Conservation (phyloP, 129 eudicot species). For the Chrysanthemum makinoi region DNA sequence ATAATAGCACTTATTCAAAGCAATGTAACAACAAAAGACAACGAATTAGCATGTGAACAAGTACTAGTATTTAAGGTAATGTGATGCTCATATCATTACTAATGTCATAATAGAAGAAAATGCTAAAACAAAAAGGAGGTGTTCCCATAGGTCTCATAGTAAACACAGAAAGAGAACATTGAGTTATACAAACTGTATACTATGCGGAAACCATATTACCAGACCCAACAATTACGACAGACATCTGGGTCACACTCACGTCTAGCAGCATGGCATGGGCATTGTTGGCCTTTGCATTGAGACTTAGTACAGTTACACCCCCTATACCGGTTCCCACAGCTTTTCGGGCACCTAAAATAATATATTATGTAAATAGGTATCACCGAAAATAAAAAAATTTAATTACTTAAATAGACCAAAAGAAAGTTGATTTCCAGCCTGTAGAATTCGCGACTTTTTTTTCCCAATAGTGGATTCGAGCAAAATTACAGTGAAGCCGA, state of each 20-base stretch:
- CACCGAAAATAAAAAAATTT: neutral
- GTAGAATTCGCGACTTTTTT: no score
- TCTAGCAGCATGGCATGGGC: conserved; percentile 83
- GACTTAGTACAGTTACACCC: conserved; percentile 94
- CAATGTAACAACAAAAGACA: neutral
- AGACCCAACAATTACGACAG: conserved; percentile 86
- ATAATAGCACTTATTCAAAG: neutral
- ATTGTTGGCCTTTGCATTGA: conserved; percentile 77
- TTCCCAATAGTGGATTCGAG: no score
- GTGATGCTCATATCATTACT: neutral
- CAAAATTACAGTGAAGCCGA: no score
- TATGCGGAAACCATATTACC: conserved; percentile 47
- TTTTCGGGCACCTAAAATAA: conserved; percentile 65
- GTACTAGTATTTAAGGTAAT: neutral
- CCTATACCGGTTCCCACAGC: conserved; percentile 71
- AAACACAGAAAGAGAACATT: neutral
- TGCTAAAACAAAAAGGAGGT: neutral
- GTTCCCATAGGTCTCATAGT: neutral
- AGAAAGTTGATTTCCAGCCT: no score
- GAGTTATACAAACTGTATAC: no score
- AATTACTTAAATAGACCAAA: no score
- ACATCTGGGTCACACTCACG: conserved; percentile 99
- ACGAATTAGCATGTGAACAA: neutral
- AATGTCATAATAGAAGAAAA: neutral
- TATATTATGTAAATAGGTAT: neutral